Evolutionary conservation across 108 stramenopile species (phyloP).

Genomic region (Cyclotella distinguenda): DNA sequence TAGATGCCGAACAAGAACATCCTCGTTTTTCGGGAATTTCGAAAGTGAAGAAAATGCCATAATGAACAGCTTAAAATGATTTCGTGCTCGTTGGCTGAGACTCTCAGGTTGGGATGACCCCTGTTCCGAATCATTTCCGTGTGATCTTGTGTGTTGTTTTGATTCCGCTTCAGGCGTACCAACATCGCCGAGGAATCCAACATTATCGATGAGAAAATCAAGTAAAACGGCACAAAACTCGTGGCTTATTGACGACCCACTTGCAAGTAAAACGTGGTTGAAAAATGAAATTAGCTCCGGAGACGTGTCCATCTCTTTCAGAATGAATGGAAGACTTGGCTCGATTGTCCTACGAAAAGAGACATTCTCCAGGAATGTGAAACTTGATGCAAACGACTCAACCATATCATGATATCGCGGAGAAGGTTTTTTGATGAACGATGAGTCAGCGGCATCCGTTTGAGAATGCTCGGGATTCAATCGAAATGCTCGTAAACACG

Average conservation of each 20-base stretch:
- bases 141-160: not conserved
- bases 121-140: not conserved
- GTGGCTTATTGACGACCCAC: slow-evolving; percentile 62
- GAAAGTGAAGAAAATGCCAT: slow-evolving; percentile 82
- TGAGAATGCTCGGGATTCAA: slow-evolving; percentile 16
- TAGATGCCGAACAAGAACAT: slow-evolving; percentile 80
- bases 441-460: too few relatives aligned
- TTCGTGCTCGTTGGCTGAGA: slow-evolving; percentile 29
- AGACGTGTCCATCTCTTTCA: slow-evolving; percentile 80
- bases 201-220: slow-evolving; percentile 68
- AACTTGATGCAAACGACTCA: slow-evolving; percentile 86
- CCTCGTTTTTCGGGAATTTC: slow-evolving; percentile 86
- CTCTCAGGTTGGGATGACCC: not conserved
- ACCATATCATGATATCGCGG: slow-evolving; percentile 53
- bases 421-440: slow-evolving; percentile 2
- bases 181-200: slow-evolving; percentile 51
- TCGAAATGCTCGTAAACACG: slow-evolving; percentile 78
- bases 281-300: slow-evolving; percentile 73
- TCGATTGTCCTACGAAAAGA: slow-evolving; percentile 75
- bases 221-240: slow-evolving; percentile 82
- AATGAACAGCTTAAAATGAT: slow-evolving; percentile 59
- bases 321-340: slow-evolving; percentile 64
- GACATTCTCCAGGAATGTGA: slow-evolving; percentile 81
- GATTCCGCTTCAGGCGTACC: not conserved
- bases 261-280: slow-evolving; percentile 75